Conservation (phyloP, 2,329 filamentous ascomycete species). For the Epichloe sylvatica region DNA sequence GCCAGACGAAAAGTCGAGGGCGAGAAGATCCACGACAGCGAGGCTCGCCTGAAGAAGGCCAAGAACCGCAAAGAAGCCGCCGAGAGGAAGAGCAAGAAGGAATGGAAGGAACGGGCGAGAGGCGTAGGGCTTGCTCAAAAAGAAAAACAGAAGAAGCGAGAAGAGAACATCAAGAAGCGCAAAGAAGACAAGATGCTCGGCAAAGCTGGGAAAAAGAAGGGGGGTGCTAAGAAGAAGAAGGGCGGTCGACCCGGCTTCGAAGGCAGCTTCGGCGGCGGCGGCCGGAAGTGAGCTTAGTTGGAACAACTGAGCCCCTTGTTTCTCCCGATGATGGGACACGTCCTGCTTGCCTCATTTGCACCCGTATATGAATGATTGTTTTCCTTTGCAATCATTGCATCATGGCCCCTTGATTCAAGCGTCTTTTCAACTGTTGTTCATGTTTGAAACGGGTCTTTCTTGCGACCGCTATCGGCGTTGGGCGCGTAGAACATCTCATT, state of each 20-base stretch:
- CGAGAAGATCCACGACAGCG: conserved; percentile 78
- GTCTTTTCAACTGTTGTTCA: neutral
- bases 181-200: conserved; percentile 56
- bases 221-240: conserved; percentile 31
- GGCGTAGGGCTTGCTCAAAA: conserved; percentile 64
- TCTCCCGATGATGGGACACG: neutral
- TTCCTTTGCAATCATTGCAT: neutral
- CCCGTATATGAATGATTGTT: neutral
- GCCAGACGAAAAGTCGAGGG: conserved; percentile 81
- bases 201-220: conserved; percentile 47
- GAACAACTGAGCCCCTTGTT: no score
- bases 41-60: conserved; percentile 78
- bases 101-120: conserved; percentile 64
- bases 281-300: conserved; percentile 26
- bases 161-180: conserved; percentile 62
- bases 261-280: conserved; percentile 48
- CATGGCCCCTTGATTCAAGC: neutral
- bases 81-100: conserved; percentile 84
- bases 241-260: conserved; percentile 53
- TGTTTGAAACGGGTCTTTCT: neutral
- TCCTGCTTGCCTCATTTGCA: neutral
- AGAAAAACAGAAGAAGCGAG: conserved; percentile 67
- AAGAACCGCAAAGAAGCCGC: conserved; percentile 81
- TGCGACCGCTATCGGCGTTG: conserved; percentile 2
- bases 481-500: neutral